Base-by-base conservation (phyloP, 768 basidiomycete genomes). In the Chlorophyllum brunneum region DNA sequence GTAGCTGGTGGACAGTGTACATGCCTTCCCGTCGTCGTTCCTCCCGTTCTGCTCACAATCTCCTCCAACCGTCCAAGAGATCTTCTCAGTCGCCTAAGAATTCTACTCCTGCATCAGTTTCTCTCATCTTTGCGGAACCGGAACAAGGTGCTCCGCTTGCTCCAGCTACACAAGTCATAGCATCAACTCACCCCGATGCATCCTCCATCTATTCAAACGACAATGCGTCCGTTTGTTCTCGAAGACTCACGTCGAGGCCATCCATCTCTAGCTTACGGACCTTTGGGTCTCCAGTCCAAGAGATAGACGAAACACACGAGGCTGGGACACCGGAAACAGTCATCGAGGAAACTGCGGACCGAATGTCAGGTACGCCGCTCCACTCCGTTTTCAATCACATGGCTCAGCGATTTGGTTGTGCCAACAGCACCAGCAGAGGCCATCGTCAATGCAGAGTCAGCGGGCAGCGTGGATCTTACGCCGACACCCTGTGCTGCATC, bases 1-100 rank as follows among this genome's bases (percentile, higher is more conserved):
- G n/a, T 15, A 15, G 11, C 22, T 38, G 51, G 13, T 31, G 11
- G 20, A 24, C 40, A 20, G 30, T 46, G 44, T 53, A 37, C 15
- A 53, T 53, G 51, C 20, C 37, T 34, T 46, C 51, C 26, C 27
- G 36, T 30, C 37, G 36, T 46, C 43, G 43, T 53, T 53, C 51
- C 33, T 31, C 43, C 10, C 49, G 49, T 24, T 41, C 49, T 42
- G 30, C 36, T 7, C 39, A 51, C 30, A 40, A 4, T 24, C 18
- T 23, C 9, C 44, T 34, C 8, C 34, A 46, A 29, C 36, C 44
- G 5, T 6, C 51, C 18, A 45, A 43, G 51, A 34, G 36, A 23
- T 7, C n/a, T 20, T 13, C 34, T 20, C 43, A 30, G 24, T 39
- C 48, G 18, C 8, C 15, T 11, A 53, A 46, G 44, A 53, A 53